Percentiles rank a stretch among this genome's conserved stretches.
Evolutionary conservation across 768 basidiomycete species (phyloP).

Genomic region (Suillus alpinus): DNA sequence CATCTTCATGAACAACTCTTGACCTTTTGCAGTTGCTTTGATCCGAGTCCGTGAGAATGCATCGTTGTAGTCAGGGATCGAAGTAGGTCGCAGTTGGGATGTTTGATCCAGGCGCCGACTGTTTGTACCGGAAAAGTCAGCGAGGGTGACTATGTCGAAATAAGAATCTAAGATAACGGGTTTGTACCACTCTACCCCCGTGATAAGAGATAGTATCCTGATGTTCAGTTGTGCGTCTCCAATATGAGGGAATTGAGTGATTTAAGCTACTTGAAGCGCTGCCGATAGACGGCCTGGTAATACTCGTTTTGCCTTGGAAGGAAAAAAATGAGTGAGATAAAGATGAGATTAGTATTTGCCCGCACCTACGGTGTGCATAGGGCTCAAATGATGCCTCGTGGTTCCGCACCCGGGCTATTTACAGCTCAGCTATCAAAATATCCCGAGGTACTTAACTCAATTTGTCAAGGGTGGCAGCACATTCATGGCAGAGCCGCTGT

Average conservation of each 20-base stretch:
- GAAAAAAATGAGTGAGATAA: not conserved
- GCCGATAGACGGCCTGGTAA: not conserved
- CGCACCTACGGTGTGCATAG: not conserved
- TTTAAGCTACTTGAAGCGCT: not conserved
- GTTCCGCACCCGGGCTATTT: not conserved
- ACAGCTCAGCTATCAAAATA: not conserved
- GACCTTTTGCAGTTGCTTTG: not conserved
- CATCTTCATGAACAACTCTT: conserved; percentile 12
- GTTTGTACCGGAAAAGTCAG: not conserved
- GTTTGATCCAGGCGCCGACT: not conserved
- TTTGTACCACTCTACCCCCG: not conserved
- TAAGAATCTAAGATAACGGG: not conserved
- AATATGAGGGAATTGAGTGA: not conserved
- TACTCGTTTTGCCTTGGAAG: not conserved
- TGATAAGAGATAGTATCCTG: not conserved
- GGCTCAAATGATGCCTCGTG: not conserved
- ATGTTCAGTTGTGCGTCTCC: not conserved
- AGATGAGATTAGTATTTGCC: not conserved
- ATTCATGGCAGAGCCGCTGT: conserved; percentile 84
- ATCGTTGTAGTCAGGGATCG: not conserved
- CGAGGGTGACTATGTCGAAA: not conserved
- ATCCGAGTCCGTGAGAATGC: not conserved
- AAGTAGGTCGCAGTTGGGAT: not conserved
- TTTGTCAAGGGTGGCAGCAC: conserved; percentile 93
- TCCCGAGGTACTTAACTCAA: conserved; percentile 46